Evolutionary conservation across 257 asterid species (phyloP).

Genomic region (Solanum clarkiae): DNA sequence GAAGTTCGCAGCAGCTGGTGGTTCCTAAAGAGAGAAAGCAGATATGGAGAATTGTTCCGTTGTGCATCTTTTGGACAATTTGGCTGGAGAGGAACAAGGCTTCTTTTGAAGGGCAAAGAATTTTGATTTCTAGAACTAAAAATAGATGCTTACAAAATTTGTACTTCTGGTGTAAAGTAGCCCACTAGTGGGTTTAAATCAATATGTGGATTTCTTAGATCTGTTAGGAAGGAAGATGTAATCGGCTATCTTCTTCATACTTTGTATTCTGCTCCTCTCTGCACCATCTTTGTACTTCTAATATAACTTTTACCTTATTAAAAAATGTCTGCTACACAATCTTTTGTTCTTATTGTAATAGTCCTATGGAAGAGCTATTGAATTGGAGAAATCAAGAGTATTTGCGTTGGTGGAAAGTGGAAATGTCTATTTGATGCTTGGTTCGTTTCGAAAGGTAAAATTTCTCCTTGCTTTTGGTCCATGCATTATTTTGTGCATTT

Average conservation of each 20-base stretch:
- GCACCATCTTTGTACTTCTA: neutral
- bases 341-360: constrained; percentile 20
- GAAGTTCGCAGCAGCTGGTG: neutral
- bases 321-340: neutral
- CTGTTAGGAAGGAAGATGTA: neutral
- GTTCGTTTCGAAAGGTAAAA: constrained; percentile 64
- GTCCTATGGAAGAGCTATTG: constrained; percentile 94
- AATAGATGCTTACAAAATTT: neutral
- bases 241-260: neutral
- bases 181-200: neutral
- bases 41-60: neutral
- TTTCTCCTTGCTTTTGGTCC: neutral
- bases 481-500: neutral
- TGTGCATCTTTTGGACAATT: neutral
- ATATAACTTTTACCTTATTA: neutral
- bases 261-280: neutral
- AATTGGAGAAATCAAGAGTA: constrained; percentile 71
- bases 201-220: neutral
- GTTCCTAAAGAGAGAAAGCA: neutral
- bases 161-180: neutral
- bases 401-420: constrained; percentile 93
- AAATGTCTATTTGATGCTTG: constrained; percentile 76
- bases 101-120: neutral
- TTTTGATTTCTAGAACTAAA: neutral
- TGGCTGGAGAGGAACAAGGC: neutral